A percentile compares a stretch with the other conserved stretches of the same genome.
Evolutionary conservation across 139 green algal species (phyloP).

Genomic region (Raphidocelis subcapitata): DNA sequence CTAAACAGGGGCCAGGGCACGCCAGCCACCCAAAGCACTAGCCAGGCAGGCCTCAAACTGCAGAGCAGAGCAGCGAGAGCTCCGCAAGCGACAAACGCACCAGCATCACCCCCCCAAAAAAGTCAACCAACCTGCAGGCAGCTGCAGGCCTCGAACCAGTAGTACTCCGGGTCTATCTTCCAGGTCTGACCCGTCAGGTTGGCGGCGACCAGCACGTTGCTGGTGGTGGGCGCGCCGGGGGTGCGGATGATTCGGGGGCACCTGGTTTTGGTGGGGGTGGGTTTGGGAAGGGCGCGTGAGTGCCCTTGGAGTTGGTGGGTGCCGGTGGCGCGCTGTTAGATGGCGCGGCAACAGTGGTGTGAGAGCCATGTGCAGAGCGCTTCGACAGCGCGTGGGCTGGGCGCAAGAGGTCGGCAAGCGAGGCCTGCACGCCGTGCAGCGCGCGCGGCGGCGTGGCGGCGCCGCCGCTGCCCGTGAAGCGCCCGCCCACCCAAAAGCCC

Average conservation of each 20-base stretch:
- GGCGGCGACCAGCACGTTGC: neutral
- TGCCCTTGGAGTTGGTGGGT: neutral
- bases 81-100: neutral
- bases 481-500: too few relatives aligned
- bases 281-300: neutral
- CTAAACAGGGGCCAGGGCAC: neutral
- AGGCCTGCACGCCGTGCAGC: too few relatives aligned
- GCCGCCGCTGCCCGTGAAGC: too few relatives aligned
- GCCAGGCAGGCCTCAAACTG: neutral
- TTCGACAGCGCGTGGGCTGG: too few relatives aligned
- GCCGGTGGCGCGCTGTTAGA: neutral
- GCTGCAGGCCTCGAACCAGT: constrained; percentile 15
- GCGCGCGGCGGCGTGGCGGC: too few relatives aligned
- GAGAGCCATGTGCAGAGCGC: too few relatives aligned
- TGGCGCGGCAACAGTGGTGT: neutral
- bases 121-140: neutral
- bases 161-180: constrained; percentile 27
- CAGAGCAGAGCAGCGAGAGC: neutral
- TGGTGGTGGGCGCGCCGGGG: neutral
- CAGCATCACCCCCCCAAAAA: neutral
- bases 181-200: constrained; percentile 15
- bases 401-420: too few relatives aligned
- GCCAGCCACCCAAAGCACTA: neutral
- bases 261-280: neutral
- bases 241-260: neutral